These are phyloP conservation scores for Gaultheria prostrata DNA, from an alignment of 148 eudicot genomes.

Conservation along the genomic window DNA sequence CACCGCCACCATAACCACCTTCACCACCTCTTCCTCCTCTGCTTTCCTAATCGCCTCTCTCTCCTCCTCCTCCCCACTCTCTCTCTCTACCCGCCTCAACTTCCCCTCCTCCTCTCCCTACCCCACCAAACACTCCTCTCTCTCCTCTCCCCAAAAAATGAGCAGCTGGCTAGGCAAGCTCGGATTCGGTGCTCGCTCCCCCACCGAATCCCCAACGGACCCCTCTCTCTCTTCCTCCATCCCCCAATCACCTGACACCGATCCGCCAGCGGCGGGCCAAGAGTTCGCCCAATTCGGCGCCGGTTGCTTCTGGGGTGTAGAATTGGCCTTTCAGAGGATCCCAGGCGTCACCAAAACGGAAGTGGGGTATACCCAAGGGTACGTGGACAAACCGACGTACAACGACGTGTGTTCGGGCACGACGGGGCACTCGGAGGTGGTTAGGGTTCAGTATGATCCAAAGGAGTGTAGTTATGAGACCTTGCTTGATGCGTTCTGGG, in stretches of 20 bases:
- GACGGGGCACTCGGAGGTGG: slow-evolving; percentile 53
- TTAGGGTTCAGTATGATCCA: slow-evolving; percentile 56
- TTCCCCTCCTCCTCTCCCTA: slow-evolving; percentile 9
- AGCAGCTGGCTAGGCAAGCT: slow-evolving; percentile 33
- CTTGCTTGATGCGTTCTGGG: slow-evolving; percentile 51
- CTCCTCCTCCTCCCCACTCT: slow-evolving; percentile 6
- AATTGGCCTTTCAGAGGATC: slow-evolving; percentile 46
- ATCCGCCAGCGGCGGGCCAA: slow-evolving; percentile 35
- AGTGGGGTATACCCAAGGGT: slow-evolving; percentile 42
- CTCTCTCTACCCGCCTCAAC: slow-evolving; percentile 3
- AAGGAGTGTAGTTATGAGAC: slow-evolving; percentile 38
- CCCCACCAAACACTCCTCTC: slow-evolving; percentile 10
- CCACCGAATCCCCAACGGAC: slow-evolving; percentile 27
- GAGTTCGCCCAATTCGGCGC: slow-evolving; percentile 45
- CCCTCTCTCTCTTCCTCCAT: slow-evolving; percentile 23
- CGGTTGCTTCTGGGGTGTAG: slow-evolving; percentile 53
- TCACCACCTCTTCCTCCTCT: neutral
- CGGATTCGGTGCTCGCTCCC: slow-evolving; percentile 35
- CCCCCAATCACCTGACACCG: slow-evolving; percentile 35
- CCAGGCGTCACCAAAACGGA: slow-evolving; percentile 45
- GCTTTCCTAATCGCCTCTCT: neutral
- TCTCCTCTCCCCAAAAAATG: slow-evolving; percentile 20
- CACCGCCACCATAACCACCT: neutral
- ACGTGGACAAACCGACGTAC: slow-evolving; percentile 35
- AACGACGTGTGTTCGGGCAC: slow-evolving; percentile 49